Percentiles rank a stretch among this genome's conserved stretches.
Evolutionary conservation across 345 rosid species (phyloP).

Genomic region (Eucalyptus virginea): DNA sequence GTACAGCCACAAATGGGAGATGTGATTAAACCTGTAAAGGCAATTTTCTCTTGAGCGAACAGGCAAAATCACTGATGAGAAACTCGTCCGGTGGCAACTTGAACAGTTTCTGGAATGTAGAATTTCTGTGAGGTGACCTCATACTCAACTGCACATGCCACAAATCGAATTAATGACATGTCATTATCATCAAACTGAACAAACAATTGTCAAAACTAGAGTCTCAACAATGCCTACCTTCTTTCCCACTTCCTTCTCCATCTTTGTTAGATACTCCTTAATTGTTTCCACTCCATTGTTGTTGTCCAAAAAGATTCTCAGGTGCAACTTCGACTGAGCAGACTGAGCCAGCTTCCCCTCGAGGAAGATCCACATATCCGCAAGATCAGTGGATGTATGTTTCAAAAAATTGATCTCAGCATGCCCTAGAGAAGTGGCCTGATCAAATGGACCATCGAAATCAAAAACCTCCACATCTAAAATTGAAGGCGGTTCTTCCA

Average conservation of each 20-base stretch:
- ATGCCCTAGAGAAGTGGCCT: conserved; percentile 77
- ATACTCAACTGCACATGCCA: conserved; percentile 48
- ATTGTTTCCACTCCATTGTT: conserved; percentile 67
- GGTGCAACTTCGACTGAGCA: conserved; percentile 64
- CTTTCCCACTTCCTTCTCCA: conserved; percentile 93
- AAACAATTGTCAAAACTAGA: not conserved
- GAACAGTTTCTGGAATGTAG: conserved; percentile 71
- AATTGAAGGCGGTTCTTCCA: conserved; percentile 92
- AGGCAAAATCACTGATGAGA: conserved; percentile 68
- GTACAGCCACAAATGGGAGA: not conserved
- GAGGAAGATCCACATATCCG: conserved; percentile 67
- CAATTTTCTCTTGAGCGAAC: conserved; percentile 72
- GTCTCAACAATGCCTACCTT: conserved; percentile 33
- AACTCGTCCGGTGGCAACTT: conserved; percentile 85
- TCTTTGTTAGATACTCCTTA: conserved; percentile 63
- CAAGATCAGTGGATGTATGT: conserved; percentile 57
- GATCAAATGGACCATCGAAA: conserved; percentile 91
- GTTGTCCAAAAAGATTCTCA: conserved; percentile 75
- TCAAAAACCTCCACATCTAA: conserved; percentile 82
- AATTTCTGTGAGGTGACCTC: conserved; percentile 70
- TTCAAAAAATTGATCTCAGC: conserved; percentile 82
- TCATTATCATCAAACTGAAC: not conserved
- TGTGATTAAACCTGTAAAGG: conserved; percentile 55
- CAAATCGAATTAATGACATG: not conserved
- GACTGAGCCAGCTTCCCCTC: conserved; percentile 84